Percentiles rank a stretch among this genome's conserved stretches.
Evolutionary conservation across 1,139 yeast genomes (phyloP).

Genomic region (Magnusiomyces clavatus): DNA sequence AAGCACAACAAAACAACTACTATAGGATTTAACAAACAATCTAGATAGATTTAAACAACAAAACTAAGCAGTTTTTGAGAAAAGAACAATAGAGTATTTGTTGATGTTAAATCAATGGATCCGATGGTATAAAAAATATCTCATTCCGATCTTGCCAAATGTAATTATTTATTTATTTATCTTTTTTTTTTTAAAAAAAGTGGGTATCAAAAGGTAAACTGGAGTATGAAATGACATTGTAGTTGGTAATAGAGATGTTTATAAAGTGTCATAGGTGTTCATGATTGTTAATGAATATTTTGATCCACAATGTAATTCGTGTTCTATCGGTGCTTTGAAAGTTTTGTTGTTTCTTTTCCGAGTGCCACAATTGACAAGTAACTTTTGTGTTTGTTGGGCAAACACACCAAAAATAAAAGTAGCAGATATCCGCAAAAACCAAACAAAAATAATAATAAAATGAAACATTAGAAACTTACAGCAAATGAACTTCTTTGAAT

Average conservation of each 20-base stretch:
- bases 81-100: neutral
- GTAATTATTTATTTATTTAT: no score
- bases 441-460: neutral
- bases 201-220: no score
- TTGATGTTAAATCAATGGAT: neutral
- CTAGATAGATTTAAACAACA: neutral
- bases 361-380: no score
- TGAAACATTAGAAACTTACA: conserved; percentile 13
- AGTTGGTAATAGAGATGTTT: no score
- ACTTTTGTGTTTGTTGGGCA: neutral
- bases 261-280: no score
- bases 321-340: no score
- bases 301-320: no score
- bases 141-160: no score
- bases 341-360: no score
- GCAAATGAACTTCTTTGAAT: conserved; percentile 15
- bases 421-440: neutral
- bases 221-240: no score
- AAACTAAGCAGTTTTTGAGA: neutral
- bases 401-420: neutral
- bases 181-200: no score
- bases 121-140: neutral
- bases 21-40: neutral
- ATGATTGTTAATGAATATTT: no score
- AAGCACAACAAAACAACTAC: neutral